Evolutionary conservation across 2,329 filamentous ascomycete genomes (phyloP).

Genomic region (Neofusicoccum ribis): DNA sequence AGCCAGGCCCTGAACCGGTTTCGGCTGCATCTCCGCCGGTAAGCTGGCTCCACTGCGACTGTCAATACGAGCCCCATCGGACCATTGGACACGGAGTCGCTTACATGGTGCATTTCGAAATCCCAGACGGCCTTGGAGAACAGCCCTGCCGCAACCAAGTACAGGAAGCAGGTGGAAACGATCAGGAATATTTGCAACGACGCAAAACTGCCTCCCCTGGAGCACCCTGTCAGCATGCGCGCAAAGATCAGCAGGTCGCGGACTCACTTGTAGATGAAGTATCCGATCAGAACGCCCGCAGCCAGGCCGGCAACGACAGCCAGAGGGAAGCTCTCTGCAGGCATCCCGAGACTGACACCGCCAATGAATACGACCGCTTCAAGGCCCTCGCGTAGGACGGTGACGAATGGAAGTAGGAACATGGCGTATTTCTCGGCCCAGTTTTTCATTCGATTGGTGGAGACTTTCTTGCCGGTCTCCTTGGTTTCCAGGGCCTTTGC

Average conservation of each 20-base stretch:
- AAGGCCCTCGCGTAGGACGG: conserved; percentile 81
- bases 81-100: conserved; percentile 16
- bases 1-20: conserved; percentile 67
- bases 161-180: conserved; percentile 77
- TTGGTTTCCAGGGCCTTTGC: conserved; percentile 65
- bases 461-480: conserved; percentile 41
- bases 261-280: conserved; percentile 73
- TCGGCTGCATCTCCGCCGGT: conserved; percentile 65
- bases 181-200: conserved; percentile 78
- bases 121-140: conserved; percentile 77
- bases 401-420: conserved; percentile 84
- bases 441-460: conserved; percentile 55
- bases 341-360: conserved; percentile 75
- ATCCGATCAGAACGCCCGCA: conserved; percentile 68
- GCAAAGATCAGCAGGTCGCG: too few species aligned
- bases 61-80: conserved; percentile 12
- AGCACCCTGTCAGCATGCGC: not conserved
- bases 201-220: conserved; percentile 61
- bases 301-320: conserved; percentile 71
- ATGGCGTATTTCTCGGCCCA: conserved; percentile 79
- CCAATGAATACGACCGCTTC: conserved; percentile 86
- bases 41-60: conserved; percentile 60
- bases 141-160: conserved; percentile 79
- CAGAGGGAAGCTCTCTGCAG: conserved; percentile 74
- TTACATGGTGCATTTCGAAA: conserved; percentile 62